Conservation (phyloP, 441 rosid genomes). For the Sinapis alba region DNA sequence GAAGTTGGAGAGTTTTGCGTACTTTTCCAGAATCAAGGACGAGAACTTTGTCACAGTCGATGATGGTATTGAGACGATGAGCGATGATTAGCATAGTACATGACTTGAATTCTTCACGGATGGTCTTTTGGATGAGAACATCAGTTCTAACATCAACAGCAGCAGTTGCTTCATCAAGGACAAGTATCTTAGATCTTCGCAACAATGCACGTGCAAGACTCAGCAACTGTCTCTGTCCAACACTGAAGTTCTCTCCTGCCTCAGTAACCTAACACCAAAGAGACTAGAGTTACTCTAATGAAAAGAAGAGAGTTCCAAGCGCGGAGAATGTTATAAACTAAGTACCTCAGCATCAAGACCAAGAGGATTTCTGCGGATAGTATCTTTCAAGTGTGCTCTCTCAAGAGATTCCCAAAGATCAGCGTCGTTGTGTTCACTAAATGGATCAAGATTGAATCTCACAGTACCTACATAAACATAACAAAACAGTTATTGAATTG, state of each 20-base stretch:
- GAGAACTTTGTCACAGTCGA: constrained; percentile 84
- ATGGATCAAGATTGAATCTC: constrained; percentile 95
- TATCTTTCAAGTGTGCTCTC: constrained; percentile 92
- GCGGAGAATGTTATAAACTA: constrained; percentile 1
- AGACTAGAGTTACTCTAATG: constrained; percentile 12
- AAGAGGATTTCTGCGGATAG: constrained; percentile 67
- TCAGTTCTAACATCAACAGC: constrained; percentile 97
- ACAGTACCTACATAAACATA: constrained; percentile 62
- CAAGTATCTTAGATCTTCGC: constrained; percentile 93
- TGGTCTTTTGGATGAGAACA: constrained; percentile 92
- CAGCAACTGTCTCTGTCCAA: constrained; percentile 88
- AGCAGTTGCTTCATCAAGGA: constrained; percentile 98
- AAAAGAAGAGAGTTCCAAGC: background rate
- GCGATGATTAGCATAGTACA: constrained; percentile 97
- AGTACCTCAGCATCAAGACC: constrained; percentile 90
- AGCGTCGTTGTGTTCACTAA: constrained; percentile 87
- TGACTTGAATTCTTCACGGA: constrained; percentile 90
- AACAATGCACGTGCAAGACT: constrained; percentile 95
- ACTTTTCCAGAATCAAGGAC: constrained; percentile 90
- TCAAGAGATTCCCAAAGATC: constrained; percentile 96
- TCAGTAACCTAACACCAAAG: constrained; percentile 65
- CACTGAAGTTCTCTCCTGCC: constrained; percentile 95
- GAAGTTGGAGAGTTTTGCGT: constrained; percentile 25
- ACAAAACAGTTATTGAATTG: constrained; percentile 14
- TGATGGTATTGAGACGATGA: constrained; percentile 90